A percentile compares a stretch with the other conserved stretches of the same genome.
Conservation (phyloP, 1,139 yeast genomes). For the Blastobotrys illinoisensis region DNA sequence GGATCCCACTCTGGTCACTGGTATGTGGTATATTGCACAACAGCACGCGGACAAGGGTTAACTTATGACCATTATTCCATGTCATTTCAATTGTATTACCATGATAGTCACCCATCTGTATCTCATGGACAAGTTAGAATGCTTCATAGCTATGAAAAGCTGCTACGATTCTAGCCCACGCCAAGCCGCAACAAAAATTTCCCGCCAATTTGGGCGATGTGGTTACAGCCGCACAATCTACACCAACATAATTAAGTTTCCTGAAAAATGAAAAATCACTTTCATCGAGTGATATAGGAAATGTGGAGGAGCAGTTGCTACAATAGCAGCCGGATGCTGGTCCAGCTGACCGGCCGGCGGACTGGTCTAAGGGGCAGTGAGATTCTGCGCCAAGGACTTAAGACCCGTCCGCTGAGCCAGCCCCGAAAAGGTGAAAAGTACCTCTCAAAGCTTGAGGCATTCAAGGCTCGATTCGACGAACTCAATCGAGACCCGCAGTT, state of each 20-base stretch:
- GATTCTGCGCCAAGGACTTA: background rate
- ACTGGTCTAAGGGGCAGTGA: background rate
- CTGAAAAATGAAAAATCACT: background rate
- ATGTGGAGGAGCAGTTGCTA: background rate
- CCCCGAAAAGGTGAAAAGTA: slow-evolving; percentile 12
- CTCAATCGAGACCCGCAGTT: slow-evolving; percentile 10
- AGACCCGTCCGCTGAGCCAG: background rate
- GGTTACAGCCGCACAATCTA: background rate
- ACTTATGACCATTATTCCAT: too few species aligned
- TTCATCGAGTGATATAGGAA: background rate
- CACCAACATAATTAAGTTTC: background rate
- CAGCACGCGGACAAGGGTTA: too few species aligned
- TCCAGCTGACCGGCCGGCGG: background rate
- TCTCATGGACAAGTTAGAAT: too few species aligned
- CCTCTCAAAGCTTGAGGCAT: slow-evolving; percentile 6
- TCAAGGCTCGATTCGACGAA: slow-evolving; percentile 7
- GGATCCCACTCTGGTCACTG: too few species aligned
- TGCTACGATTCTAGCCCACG: too few species aligned
- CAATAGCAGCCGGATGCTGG: background rate
- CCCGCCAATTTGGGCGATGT: too few species aligned
- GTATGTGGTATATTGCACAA: too few species aligned
- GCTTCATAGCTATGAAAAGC: too few species aligned
- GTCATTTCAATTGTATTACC: too few species aligned
- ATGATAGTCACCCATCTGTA: too few species aligned
- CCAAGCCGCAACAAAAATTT: too few species aligned